Base-by-base conservation (phyloP, 2,329 filamentous ascomycete genomes). In the Pyrenochaeta sp. region DNA sequence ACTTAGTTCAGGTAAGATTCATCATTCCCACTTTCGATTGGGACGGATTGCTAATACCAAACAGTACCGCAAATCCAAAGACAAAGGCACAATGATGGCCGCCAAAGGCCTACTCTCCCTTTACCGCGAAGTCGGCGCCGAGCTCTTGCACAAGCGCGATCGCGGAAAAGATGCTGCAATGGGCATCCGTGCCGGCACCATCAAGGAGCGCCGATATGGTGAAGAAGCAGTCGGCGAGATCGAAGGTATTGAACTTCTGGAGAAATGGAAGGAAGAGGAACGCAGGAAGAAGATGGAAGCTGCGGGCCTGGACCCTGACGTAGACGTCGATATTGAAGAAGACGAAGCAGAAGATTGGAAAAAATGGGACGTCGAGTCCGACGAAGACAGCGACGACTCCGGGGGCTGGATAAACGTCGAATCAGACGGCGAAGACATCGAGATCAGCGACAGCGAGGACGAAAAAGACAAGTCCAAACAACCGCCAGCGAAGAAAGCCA, bases 11-110 rank as follows among this genome's bases (percentile, higher is more conserved):
- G 82, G 65, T 68, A 64, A 19, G 64, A 37, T 22, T 24, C 22
- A 22, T n/a, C 15, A 32, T 6, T 4, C 22, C 9, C 8, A 2
- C 6, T 19, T 10, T 47, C 19, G 8, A 12, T 22, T 10, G 5
- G 5, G 8, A 25, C 24, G 7, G 5, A 47, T 19, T 15, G 36
- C 58, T 68, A 50, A 68, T 58, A 19, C 6, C 19, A 13, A 3
- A 1, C 43, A 69, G 65, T 98, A 99, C 80, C 88, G 92, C 59
- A 97, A 96, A 83, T 96, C 92, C 74, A 99, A 99, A 76, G 95
- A 99, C 74, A 99, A 98, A 82, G 93, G 94, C 58, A 91, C 95
- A n/a, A 93, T 96, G 86, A 98, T 99, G 95, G 95, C 95, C 7
- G 93, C 94, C 13, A 94, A 95, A 77, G 94, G 95, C 63, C 82